These are phyloP conservation scores for Exophiala aquamarina DNA, from an alignment of 2,329 filamentous ascomycete species.

Conservation along the genomic window DNA sequence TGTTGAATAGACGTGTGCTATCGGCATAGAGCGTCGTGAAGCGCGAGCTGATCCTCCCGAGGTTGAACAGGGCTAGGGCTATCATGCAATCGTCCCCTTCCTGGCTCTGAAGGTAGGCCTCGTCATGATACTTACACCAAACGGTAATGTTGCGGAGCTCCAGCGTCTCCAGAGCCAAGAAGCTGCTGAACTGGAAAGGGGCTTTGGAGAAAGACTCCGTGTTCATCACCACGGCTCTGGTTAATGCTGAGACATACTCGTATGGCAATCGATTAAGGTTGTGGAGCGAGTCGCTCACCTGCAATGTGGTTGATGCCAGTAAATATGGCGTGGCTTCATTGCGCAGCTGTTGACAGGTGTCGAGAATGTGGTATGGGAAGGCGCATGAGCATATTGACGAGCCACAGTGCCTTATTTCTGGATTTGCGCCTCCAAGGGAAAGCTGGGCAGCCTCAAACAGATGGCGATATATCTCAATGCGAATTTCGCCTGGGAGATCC, in stretches of 20 bases:
- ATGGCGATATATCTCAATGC: constrained; percentile 13
- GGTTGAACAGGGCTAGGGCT: constrained; percentile 20
- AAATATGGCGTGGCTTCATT: constrained; percentile 11
- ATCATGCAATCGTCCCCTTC: constrained; percentile 20
- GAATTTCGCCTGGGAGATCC: constrained; percentile 13
- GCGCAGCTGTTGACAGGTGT: constrained; percentile 13
- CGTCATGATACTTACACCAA: constrained; percentile 22
- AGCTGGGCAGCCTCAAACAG: constrained; percentile 10
- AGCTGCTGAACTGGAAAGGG: constrained; percentile 3
- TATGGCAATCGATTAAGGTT: constrained; percentile 7
- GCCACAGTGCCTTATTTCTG: constrained; percentile 5
- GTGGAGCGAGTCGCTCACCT: constrained; percentile 7
- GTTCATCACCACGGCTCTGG: constrained; percentile 2
- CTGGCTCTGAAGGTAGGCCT: constrained; percentile 10
- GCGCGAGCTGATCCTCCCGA: constrained; percentile 7
- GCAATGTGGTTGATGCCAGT: constrained; percentile 14
- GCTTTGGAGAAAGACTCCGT: not conserved
- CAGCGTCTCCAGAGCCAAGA: constrained; percentile 8
- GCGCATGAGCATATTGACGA: constrained; percentile 14
- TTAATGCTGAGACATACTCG: constrained; percentile 7
- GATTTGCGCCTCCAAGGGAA: not conserved
- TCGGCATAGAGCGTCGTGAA: constrained; percentile 5
- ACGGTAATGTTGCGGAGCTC: constrained; percentile 17
- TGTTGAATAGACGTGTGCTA: constrained; percentile 5
- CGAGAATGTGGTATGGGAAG: constrained; percentile 11